Evolutionary conservation across 805 yeast species (phyloP).

Genomic region (Zygosaccharomyces kombuchaensis): DNA sequence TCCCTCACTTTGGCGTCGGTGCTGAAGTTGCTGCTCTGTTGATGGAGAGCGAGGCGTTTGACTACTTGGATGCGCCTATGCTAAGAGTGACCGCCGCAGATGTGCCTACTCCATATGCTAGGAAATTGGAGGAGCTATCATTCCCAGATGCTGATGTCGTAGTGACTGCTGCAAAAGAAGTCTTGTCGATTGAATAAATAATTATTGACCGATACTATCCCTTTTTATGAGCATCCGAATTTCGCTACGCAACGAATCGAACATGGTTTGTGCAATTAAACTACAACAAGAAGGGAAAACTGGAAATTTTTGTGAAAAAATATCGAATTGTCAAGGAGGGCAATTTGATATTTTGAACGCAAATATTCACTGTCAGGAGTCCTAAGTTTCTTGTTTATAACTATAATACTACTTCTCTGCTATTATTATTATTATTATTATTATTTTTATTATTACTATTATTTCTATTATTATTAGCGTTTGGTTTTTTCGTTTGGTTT

Average conservation of each 20-base stretch:
- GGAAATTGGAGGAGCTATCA: conserved; percentile 93
- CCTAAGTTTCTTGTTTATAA: conserved; percentile 1
- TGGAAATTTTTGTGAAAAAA: background rate
- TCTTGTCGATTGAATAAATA: conserved; percentile 54
- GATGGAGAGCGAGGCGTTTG: conserved; percentile 98
- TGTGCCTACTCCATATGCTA: conserved; percentile 98
- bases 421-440: background rate
- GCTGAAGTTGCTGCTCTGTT: conserved; percentile 96
- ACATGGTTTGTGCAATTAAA: background rate
- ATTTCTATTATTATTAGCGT: background rate
- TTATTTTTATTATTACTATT: background rate
- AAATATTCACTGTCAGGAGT: conserved; percentile 1
- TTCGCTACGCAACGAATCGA: background rate
- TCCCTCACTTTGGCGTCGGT: conserved; percentile 98
- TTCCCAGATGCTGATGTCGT: conserved; percentile 96
- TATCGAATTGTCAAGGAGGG: conserved; percentile 1
- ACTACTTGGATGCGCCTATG: conserved; percentile 96
- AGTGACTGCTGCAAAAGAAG: conserved; percentile 80
- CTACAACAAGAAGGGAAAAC: background rate
- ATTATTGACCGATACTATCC: background rate
- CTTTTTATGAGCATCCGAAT: conserved; percentile 1
- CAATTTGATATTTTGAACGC: background rate
- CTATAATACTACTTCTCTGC: background rate
- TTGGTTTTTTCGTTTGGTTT: background rate
- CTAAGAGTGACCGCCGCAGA: conserved; percentile 99